Base-by-base conservation (phyloP, 164 flowering plant genomes). In the Warburgia ugandensis region DNA sequence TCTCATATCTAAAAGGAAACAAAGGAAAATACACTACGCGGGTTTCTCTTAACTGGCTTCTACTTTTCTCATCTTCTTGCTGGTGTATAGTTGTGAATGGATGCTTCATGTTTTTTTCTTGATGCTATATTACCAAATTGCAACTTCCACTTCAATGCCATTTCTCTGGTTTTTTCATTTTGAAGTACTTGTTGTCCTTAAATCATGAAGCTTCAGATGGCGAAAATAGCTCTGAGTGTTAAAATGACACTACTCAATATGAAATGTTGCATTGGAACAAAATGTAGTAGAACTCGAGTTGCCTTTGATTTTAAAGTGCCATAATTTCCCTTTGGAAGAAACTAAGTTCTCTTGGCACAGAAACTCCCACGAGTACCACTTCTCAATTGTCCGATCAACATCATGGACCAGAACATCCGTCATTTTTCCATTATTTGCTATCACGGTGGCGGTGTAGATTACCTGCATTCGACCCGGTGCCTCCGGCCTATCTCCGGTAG, bases 361-460 rank as follows among this genome's bases (percentile, higher is more conserved):
- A 48, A 79, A 92, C 70, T 88, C 97, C 89, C 94, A 71, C 0
- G 97, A 82, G 60, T 75, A 88, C 99, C 99, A 92, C 63, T 67
- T 89, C 70, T 92, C 97, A 22, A 89, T 68, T 33, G 58, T 84
- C 32, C 90, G 68, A 64, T 92, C 72, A 4, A 76, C 76, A 58
- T 88, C 91, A 60, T 88, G 96, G 13, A 86, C 83, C 27, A 86
- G n/a, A 23, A 92, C 89, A 56, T 80, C 65, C 1, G 81, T 73
- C 10, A 38, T 42, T 3, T 78, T 75, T 51, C 84, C 80, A 20
- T 49, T 53, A 63, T 94, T 80, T 43, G 96, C 95, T 23, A 88
- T 22, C 52, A 81, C 37, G 29, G 79, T 52, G 2, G 89, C 80
- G 3, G 73, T 80, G 68, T 83, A 92, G 26, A 92, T 88, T 44